Percentiles rank a stretch among this genome's conserved stretches.
Conservation (phyloP, 2,329 filamentous ascomycete genomes). For the Aureobasidium musti region DNA sequence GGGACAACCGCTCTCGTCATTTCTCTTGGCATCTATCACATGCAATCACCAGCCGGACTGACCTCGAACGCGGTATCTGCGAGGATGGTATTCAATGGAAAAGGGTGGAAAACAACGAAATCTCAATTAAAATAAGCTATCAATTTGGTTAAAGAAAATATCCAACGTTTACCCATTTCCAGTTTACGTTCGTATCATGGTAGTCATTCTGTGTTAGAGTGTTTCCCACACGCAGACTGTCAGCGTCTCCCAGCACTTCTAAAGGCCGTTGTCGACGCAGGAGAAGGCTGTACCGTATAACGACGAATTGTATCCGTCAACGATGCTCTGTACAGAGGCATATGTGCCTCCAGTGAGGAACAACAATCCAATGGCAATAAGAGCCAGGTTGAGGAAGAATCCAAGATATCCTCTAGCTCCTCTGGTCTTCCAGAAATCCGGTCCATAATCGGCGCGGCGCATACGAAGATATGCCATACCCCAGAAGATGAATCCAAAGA, state of each 20-base stretch:
- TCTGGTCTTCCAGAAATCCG: conserved; percentile 55
- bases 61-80: too few species aligned
- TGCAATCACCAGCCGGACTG: too few species aligned
- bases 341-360: conserved; percentile 85
- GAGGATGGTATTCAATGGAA: not conserved
- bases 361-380: conserved; percentile 75
- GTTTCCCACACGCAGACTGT: not conserved
- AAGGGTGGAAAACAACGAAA: not conserved
- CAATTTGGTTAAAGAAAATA: conserved; percentile 19
- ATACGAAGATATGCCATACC: conserved; percentile 77
- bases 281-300: conserved; percentile 72
- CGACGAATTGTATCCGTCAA: conserved; percentile 67
- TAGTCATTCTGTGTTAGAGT: not conserved
- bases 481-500: conserved; percentile 97
- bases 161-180: not conserved
- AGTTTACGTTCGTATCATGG: not conserved
- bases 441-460: conserved; percentile 64
- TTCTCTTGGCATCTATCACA: conserved; percentile 19
- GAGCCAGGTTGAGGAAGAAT: conserved; percentile 67
- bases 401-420: conserved; percentile 57
- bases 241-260: not conserved
- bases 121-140: conserved; percentile 14
- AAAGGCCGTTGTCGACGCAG: conserved; percentile 65
- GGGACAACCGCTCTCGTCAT: not conserved
- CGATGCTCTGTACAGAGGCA: conserved; percentile 66